phyloP scores from a whole-genome alignment of 805 yeast species.

The Yamadazyma scolyti region DNA sequence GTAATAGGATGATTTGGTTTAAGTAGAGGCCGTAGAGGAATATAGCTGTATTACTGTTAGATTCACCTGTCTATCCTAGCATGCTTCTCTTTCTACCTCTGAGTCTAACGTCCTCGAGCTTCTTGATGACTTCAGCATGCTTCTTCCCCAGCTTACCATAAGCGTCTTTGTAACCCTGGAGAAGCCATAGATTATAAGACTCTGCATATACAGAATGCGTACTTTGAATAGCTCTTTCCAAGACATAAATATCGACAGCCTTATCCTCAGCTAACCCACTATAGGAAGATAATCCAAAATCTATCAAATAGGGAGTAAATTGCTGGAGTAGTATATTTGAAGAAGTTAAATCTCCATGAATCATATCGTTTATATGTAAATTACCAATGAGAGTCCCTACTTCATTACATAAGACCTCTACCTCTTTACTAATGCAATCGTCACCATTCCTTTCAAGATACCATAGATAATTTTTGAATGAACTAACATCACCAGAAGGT shows the following conservation, averaged over 20 bases:
- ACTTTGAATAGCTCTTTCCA: constrained; percentile 86
- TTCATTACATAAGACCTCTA: constrained; percentile 38
- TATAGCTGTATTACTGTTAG: background rate
- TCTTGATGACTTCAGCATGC: constrained; percentile 50
- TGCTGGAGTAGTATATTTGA: constrained; percentile 67
- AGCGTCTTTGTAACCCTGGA: constrained; percentile 59
- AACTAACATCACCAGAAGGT: constrained; percentile 51
- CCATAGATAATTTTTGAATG: constrained; percentile 77
- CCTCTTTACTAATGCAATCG: constrained; percentile 28
- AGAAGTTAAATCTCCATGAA: constrained; percentile 93
- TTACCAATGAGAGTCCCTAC: constrained; percentile 70
- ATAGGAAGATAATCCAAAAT: constrained; percentile 84
- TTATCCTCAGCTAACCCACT: constrained; percentile 81
- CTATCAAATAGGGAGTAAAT: constrained; percentile 63
- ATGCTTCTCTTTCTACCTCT: constrained; percentile 95
- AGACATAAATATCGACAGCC: constrained; percentile 94
- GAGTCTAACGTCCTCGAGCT: constrained; percentile 79
- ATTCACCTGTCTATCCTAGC: constrained; percentile 78
- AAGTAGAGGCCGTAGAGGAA: too few relatives aligned
- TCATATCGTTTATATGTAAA: constrained; percentile 71
- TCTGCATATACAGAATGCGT: constrained; percentile 80
- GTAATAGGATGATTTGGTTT: constrained; percentile 2
- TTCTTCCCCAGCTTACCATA: constrained; percentile 35
- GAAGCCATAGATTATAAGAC: constrained; percentile 62
- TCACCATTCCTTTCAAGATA: constrained; percentile 34